Percentiles rank a stretch among this genome's conserved stretches.
phyloP scores from a whole-genome alignment of 371 early-diverging fungal species.

The Dinochytrium kinnereticum region DNA sequence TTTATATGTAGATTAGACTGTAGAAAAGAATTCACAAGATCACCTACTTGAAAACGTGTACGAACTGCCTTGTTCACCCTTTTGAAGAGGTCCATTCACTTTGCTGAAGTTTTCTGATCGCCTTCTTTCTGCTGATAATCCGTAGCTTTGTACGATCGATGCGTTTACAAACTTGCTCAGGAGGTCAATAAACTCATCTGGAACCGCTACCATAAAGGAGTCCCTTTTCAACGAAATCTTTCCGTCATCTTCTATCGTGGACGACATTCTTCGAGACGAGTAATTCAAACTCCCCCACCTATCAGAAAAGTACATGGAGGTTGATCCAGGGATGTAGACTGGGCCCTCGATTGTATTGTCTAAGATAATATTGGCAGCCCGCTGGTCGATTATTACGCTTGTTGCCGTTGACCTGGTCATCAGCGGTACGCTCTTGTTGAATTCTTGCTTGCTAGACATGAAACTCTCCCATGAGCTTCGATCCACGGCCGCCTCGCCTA shows the following conservation, averaged over 20 bases:
- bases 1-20: too few relatives aligned
- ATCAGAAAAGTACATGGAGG: too few relatives aligned
- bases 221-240: too few relatives aligned
- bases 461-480: background rate
- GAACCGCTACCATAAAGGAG: background rate
- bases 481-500: constrained; percentile 3
- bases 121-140: background rate
- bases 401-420: background rate
- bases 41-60: too few relatives aligned
- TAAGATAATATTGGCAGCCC: background rate
- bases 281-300: too few relatives aligned
- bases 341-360: background rate
- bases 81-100: background rate
- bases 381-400: background rate
- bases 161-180: background rate
- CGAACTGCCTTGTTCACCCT: background rate
- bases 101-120: background rate
- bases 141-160: background rate
- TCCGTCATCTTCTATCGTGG: too few relatives aligned
- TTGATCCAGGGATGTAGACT: background rate
- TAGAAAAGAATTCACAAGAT: too few relatives aligned
- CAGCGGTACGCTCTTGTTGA: background rate
- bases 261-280: too few relatives aligned
- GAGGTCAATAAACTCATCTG: background rate
- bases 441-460: background rate